A percentile compares a stretch with the other conserved stretches of the same genome.
These are phyloP conservation scores for Lolium multiflorum DNA, from an alignment of 176 grass and related monocot genomes.

Conservation along the genomic window DNA sequence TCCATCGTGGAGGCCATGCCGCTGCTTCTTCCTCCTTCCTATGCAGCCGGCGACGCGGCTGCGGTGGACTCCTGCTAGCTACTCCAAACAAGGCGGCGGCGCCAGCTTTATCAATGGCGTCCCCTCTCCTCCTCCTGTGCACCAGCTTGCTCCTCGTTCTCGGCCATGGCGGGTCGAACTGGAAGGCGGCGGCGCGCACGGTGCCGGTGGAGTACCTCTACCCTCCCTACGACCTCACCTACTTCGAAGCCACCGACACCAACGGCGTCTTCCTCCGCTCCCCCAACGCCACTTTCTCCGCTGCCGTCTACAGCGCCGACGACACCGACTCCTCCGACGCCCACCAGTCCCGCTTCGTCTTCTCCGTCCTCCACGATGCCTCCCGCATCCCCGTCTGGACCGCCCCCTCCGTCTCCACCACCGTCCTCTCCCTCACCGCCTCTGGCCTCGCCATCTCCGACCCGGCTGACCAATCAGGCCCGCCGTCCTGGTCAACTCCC, in stretches of 20 bases:
- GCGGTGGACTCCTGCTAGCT: not conserved
- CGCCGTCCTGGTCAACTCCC: conserved; percentile 55
- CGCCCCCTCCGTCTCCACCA: conserved; percentile 39
- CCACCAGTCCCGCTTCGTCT: conserved; percentile 55
- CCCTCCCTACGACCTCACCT: conserved; percentile 61
- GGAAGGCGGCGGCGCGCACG: not conserved
- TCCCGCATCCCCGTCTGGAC: conserved; percentile 71
- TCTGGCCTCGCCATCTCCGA: conserved; percentile 54
- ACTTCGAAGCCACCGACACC: conserved; percentile 59
- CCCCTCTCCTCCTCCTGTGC: not conserved
- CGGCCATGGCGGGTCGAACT: not conserved
- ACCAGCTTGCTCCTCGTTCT: not conserved
- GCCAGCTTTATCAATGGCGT: conserved; percentile 33
- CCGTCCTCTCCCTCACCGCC: conserved; percentile 53
- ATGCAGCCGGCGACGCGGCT: not conserved
- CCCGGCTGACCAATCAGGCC: conserved; percentile 18
- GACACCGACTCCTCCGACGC: not conserved
- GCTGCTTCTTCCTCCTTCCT: not conserved
- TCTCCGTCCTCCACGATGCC: conserved; percentile 61
- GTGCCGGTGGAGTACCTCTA: conserved; percentile 54
- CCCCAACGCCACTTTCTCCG: conserved; percentile 52
- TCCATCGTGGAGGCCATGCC: not conserved
- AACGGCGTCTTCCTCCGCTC: conserved; percentile 70
- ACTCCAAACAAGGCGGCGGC: not conserved
- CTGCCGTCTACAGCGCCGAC: conserved; percentile 53